Evolutionary conservation across 164 flowering plant genomes (phyloP), one percentile per base, ranked within the genome.

Genomic region (Annona cherimola): DNA sequence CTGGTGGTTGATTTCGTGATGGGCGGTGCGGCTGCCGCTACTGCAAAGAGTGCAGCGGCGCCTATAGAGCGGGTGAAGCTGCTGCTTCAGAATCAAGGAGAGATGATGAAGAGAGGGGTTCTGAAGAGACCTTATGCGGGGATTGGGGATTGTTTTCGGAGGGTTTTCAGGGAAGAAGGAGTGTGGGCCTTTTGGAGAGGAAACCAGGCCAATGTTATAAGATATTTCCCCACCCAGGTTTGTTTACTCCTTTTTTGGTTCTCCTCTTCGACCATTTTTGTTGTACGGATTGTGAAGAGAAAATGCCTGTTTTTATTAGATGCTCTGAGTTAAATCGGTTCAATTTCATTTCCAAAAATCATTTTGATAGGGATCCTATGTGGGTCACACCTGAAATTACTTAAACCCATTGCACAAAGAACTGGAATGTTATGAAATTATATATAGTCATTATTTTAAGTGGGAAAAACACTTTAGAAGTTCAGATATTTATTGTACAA

Each of bases 171-270:
- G 71, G 98, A 96, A 65, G 99, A 96, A 71, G 97, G 99, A 61
- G 12, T 86, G 4, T 72, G 86, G 41, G 82, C 99, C 42, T 87
- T 91, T 42, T 96, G 99, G 99, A 89, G 98, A 73, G 99, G 98
- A 40, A 85, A 96, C 74, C 98, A 90, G 81, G 97, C 91, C 66
- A 96, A 91, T 82, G 88, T 90, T 75, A 90, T 96, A 39, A 84
- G 98, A 45, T 93, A 96, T 80, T 90, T 96, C 73, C 99, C 98
- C 19, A 96, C 97, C 66, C 99, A 96, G 98, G 99, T 93, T 50
- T 74, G 60, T 0, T 63, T 42, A 45, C 46, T 4, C 54, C 43
- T 63, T 14, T 66, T 5, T 16, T 7, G 20, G 35, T 45, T 54
- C 42, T 69, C 1, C 35, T 19, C 5, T 50, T 50, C 57, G 4